phyloP scores from a whole-genome alignment of 352 stramenopile genomes.

The Elongisporangium anandrum region DNA sequence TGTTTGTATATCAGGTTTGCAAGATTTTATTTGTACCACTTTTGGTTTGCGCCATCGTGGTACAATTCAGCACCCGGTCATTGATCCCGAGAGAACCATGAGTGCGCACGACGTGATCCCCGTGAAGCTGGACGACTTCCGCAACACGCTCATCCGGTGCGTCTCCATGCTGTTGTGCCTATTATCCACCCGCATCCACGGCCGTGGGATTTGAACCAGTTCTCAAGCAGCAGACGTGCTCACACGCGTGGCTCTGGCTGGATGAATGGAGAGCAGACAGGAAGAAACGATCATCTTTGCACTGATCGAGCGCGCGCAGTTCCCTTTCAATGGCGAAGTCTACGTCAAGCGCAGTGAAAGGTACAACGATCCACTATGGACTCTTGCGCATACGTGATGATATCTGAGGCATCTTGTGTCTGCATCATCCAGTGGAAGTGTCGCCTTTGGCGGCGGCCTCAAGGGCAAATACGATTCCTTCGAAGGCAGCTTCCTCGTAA shows the following conservation, averaged over 20 bases:
- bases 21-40: background rate
- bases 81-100: background rate
- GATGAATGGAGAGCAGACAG: slow-evolving; percentile 35
- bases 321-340: slow-evolving; percentile 92
- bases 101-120: slow-evolving; percentile 10
- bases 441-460: slow-evolving; percentile 59
- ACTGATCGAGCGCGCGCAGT: slow-evolving; percentile 98
- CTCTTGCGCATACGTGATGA: background rate
- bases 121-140: slow-evolving; percentile 84
- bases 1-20: background rate
- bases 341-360: slow-evolving; percentile 90
- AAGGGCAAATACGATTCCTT: slow-evolving; percentile 86
- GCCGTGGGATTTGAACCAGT: background rate
- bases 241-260: background rate
- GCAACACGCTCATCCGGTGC: slow-evolving; percentile 84
- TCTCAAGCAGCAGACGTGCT: background rate
- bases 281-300: slow-evolving; percentile 99
- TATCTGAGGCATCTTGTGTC: background rate
- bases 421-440: slow-evolving; percentile 37
- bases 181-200: background rate
- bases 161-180: background rate
- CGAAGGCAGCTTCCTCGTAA: slow-evolving; percentile 71
- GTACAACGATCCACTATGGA: too few relatives aligned
- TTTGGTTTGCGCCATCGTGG: background rate
- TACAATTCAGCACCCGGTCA: background rate